These are phyloP conservation scores for Camellia oleifera DNA, from an alignment of 179 eudicot species.

Conservation along the genomic window DNA sequence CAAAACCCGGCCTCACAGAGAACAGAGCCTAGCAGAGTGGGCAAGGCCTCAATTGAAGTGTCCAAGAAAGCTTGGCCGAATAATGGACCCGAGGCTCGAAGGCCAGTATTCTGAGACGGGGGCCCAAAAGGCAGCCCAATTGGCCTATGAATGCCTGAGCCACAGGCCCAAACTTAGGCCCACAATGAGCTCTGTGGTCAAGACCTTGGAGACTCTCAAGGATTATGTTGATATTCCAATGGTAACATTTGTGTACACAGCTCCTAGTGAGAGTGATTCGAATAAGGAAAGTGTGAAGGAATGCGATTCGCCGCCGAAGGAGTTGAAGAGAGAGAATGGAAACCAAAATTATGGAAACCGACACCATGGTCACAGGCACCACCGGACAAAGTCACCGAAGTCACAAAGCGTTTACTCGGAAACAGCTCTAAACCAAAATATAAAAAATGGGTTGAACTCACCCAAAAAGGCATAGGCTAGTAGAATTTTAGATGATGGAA, in stretches of 20 bases:
- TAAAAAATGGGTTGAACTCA: conserved; percentile 37
- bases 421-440: conserved; percentile 36
- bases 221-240: conserved; percentile 38
- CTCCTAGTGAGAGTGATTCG: conserved; percentile 28
- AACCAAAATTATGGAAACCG: conserved; percentile 2
- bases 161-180: conserved; percentile 72
- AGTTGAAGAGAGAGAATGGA: conserved; percentile 28
- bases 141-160: conserved; percentile 78
- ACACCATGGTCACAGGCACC: conserved; percentile 31
- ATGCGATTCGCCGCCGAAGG: conserved; percentile 8
- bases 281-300: conserved; percentile 12
- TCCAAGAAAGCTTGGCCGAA: conserved; percentile 47
- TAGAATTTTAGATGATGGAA: too few species aligned
- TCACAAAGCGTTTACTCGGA: conserved; percentile 38
- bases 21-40: conserved; percentile 71
- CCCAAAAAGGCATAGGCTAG: conserved; percentile 22
- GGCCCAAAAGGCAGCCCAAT: conserved; percentile 53
- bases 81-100: conserved; percentile 78
- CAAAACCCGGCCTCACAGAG: conserved; percentile 57
- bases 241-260: conserved; percentile 68
- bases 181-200: conserved; percentile 50
- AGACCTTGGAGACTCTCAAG: conserved; percentile 50
- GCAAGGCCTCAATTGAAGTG: conserved; percentile 58
- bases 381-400: conserved; percentile 38
- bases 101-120: conserved; percentile 70